Percentiles rank a stretch among this genome's conserved stretches.
Conservation (phyloP, 2,329 filamentous ascomycete species). For the Colletotrichum tabaci region DNA sequence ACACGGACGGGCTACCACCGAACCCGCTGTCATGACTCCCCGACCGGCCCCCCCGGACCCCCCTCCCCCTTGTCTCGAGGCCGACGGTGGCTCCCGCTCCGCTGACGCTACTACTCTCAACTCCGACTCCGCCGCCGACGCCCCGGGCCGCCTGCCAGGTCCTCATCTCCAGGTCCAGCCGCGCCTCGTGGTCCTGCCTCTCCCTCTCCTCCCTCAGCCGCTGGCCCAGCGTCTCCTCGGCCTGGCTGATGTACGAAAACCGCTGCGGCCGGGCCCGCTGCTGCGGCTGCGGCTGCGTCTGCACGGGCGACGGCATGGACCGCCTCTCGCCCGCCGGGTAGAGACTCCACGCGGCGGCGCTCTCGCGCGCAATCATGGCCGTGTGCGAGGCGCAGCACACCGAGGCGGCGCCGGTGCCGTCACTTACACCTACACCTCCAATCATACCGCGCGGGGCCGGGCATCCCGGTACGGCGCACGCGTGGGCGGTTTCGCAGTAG, state of each 20-base stretch:
- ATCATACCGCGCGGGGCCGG: not conserved
- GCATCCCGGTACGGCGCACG: conserved; percentile 31
- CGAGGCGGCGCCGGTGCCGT: not conserved
- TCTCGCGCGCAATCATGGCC: conserved; percentile 15
- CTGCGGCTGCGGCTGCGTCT: not conserved
- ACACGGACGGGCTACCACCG: conserved; percentile 27
- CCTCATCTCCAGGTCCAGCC: conserved; percentile 23
- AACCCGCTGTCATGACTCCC: conserved; percentile 42
- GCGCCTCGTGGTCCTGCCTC: conserved; percentile 25
- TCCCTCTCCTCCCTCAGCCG: conserved; percentile 38
- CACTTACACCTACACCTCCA: not conserved
- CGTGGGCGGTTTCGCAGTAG: conserved; percentile 38
- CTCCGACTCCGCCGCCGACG: not conserved
- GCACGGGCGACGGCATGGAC: not conserved
- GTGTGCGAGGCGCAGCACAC: conserved; percentile 35
- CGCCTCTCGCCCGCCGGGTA: not conserved
- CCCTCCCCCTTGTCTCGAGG: conserved; percentile 4
- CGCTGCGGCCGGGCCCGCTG: not conserved
- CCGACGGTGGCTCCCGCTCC: not conserved
- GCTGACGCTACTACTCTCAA: not conserved
- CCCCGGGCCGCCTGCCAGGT: conserved; percentile 3
- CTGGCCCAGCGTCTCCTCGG: conserved; percentile 41
- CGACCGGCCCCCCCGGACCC: conserved; percentile 5
- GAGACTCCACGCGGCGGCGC: not conserved
- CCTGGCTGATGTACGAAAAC: conserved; percentile 12